phyloP scores from a whole-genome alignment of 169 alveolate species.

The Plasmodium vinckei region DNA sequence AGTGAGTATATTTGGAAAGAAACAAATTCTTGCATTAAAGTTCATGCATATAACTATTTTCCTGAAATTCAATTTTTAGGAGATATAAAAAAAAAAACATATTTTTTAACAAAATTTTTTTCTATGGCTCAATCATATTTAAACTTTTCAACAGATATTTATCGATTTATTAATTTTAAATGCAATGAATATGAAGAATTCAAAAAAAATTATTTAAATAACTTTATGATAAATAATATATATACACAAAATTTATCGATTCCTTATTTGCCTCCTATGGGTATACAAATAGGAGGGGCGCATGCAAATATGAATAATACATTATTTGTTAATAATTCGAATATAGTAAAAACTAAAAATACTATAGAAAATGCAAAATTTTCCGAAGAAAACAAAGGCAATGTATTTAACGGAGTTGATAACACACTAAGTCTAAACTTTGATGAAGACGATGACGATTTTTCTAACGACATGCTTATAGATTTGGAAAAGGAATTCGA shows the following conservation, averaged over 20 bases:
- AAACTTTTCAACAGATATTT: conserved; percentile 35
- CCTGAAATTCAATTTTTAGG: conserved; percentile 65
- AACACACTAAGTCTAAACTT: neutral
- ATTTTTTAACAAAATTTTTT: conserved; percentile 65
- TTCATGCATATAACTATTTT: conserved; percentile 65
- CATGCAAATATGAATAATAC: neutral
- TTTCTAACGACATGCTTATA: conserved; percentile 26
- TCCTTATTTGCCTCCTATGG: neutral
- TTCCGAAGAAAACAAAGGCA: neutral
- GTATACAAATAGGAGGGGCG: neutral
- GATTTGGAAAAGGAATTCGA: conserved; percentile 69
- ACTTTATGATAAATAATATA: neutral
- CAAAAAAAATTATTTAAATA: neutral
- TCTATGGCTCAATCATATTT: conserved; percentile 61
- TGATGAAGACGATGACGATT: neutral
- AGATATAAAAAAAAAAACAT: conserved; percentile 62
- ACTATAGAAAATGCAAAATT: neutral
- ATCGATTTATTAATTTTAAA: conserved; percentile 63
- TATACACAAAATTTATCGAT: neutral
- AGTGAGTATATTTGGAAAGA: conserved; percentile 75
- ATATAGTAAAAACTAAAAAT: neutral
- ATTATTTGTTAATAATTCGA: neutral
- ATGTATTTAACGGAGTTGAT: neutral
- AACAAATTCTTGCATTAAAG: conserved; percentile 49
- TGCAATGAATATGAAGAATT: conserved; percentile 63